These are phyloP conservation scores for Wickerhamiella cacticola DNA, from an alignment of 805 yeast species.

Conservation along the genomic window DNA sequence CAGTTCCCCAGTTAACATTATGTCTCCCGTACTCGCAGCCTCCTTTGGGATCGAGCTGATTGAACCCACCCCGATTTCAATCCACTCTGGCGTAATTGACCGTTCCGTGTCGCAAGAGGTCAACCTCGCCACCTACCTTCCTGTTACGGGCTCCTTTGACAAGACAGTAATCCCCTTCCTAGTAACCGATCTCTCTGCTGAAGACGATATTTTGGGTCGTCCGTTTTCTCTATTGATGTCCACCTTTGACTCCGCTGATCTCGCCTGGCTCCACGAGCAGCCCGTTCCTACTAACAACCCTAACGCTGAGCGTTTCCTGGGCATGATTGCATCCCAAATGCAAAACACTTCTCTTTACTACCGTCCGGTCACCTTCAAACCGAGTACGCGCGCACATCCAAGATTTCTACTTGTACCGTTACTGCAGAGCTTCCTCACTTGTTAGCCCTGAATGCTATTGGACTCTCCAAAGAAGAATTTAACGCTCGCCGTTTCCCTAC, in stretches of 20 bases:
- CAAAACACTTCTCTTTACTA: background rate
- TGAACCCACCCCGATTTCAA: background rate
- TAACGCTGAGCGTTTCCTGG: background rate
- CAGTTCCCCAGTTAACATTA: background rate
- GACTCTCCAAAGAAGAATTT: too few relatives aligned
- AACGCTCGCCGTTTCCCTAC: too few relatives aligned
- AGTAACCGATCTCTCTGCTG: background rate
- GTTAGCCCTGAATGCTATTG: background rate
- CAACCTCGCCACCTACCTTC: background rate
- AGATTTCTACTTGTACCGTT: background rate
- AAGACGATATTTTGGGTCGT: background rate
- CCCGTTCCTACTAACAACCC: background rate
- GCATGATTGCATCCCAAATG: background rate
- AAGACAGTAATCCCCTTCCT: background rate
- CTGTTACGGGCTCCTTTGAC: background rate
- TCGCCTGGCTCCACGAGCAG: background rate
- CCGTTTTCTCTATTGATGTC: background rate
- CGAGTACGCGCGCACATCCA: too few relatives aligned
- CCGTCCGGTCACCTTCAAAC: background rate
- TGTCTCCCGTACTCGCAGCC: background rate
- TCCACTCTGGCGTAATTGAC: background rate
- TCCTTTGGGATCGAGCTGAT: background rate
- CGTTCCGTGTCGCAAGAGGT: background rate
- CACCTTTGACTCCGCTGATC: background rate
- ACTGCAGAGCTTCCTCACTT: background rate